Evolutionary conservation across 2,329 filamentous ascomycete species (phyloP).

Genomic region (Aureobasidium lini): DNA sequence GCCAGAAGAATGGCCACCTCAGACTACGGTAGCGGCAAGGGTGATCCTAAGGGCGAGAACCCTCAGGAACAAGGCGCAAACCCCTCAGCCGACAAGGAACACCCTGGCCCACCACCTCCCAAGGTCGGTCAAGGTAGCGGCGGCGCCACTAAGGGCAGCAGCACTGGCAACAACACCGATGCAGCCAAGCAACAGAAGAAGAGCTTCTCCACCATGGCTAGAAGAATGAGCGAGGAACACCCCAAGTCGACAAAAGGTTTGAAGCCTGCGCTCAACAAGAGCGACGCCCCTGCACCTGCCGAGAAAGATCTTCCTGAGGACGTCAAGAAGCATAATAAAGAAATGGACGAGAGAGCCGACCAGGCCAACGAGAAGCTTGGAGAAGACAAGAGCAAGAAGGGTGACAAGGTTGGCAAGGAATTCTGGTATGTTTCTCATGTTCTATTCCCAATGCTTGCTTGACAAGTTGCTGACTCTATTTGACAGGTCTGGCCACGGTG

Average conservation of each 20-base stretch:
- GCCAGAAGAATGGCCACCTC: constrained; percentile 16
- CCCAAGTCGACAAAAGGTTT: constrained; percentile 24
- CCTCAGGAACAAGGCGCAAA: constrained; percentile 36
- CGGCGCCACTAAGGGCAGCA: constrained; percentile 24
- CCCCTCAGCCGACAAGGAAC: constrained; percentile 34
- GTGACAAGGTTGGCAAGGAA: constrained; percentile 33
- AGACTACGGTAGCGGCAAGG: constrained; percentile 37
- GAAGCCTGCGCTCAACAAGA: constrained; percentile 36
- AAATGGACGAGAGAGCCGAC: constrained; percentile 37
- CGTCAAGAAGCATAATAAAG: constrained; percentile 38
- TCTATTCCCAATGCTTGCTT: background rate
- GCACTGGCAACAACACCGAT: constrained; percentile 15
- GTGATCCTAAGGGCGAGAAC: constrained; percentile 37
- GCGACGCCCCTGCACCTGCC: constrained; percentile 26
- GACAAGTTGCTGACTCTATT: background rate
- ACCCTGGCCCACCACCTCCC: constrained; percentile 38
- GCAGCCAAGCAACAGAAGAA: constrained; percentile 15
- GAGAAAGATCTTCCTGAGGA: constrained; percentile 25
- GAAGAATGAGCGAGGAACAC: constrained; percentile 2
- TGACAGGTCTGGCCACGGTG: constrained; percentile 12
- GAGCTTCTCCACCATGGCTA: constrained; percentile 11
- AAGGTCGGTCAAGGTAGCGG: constrained; percentile 32
- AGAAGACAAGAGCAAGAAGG: constrained; percentile 33
- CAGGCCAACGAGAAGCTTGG: constrained; percentile 32
- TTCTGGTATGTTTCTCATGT: constrained; percentile 27